phyloP scores from a whole-genome alignment of 768 basidiomycete genomes.

The Pilatotrama ljubarskyi region DNA sequence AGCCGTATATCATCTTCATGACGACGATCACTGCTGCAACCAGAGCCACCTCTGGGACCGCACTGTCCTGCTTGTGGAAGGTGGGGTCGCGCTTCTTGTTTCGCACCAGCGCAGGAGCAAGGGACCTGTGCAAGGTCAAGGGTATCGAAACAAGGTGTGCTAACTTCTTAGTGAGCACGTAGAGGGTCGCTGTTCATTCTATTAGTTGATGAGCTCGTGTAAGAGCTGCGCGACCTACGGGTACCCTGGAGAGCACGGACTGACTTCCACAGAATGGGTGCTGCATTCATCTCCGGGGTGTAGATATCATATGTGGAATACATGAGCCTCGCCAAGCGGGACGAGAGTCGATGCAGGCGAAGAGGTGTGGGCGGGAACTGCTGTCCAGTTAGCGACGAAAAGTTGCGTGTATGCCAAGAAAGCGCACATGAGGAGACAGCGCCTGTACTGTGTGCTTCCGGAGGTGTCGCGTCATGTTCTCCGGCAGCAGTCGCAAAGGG shows the following conservation, averaged over 20 bases:
- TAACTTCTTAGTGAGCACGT: conserved; percentile 62
- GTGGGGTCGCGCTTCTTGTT: conserved; percentile 41
- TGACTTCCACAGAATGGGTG: conserved; percentile 77
- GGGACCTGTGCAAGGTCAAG: conserved; percentile 56
- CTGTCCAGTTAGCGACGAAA: too few relatives aligned
- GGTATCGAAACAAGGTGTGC: conserved; percentile 56
- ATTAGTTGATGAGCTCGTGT: not conserved
- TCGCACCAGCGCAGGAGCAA: conserved; percentile 44
- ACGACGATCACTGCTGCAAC: conserved; percentile 62
- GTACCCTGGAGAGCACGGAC: conserved; percentile 67
- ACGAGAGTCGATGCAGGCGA: conserved; percentile 57
- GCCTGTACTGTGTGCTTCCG: conserved; percentile 67
- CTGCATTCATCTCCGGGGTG: conserved; percentile 75
- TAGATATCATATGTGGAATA: conserved; percentile 53
- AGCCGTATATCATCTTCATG: conserved; percentile 83
- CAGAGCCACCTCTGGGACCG: conserved; percentile 67
- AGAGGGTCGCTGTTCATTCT: conserved; percentile 54
- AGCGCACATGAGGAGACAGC: conserved; percentile 68
- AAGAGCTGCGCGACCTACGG: conserved; percentile 52
- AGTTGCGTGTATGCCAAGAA: not conserved
- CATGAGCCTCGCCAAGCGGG: conserved; percentile 61
- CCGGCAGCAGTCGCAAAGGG: conserved; percentile 60
- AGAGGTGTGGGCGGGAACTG: conserved; percentile 67
- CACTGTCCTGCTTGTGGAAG: conserved; percentile 58
- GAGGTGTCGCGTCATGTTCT: conserved; percentile 63